Base-by-base conservation (phyloP, 306 rosid species). In the Erythrophleum fordii region DNA sequence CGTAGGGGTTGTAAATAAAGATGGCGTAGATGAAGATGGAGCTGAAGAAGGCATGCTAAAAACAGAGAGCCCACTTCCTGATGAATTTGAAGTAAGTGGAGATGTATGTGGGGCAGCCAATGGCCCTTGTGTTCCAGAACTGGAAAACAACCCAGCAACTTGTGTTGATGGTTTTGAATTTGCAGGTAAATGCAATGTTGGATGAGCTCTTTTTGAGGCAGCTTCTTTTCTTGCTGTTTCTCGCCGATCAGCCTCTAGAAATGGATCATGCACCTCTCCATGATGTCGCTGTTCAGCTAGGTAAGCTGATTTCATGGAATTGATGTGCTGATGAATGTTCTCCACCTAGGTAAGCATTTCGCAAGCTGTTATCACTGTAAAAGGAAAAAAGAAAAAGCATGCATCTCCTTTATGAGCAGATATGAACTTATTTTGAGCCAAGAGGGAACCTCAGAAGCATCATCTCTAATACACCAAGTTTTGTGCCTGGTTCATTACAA, bases 161-260 rank as follows among this genome's bases (percentile, higher is more conserved):
- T 91, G 95, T 12, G 89, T 91, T 81, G 97, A 89, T 73, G 97
- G 98, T 81, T 89, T 94, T 76, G 91, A 80, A 83, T 77, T 90
- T 81, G 91, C 87, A 51, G 94, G 93, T 84, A 89, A 91, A 82
- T 95, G 91, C 72, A 86, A 85, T 61, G 96, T 91, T 13, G 97
- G 97, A 82, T 91, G 96, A 53, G 80, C 91, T 85, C 97, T 85
- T 88, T 90, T 93, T 49, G 97, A 90, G 75, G 98, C 93, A 37
- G 94, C 93, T 82, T 93, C 96, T 83, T 86, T 92, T 84, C 97
- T 87, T 49, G 98, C 97, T 77, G 92, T 93, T 85, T 91, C 96
- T 70, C 97, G 87, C 70, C 94, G 90, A 84, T 95, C 97, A 73
- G 99, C 97, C 88, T 88, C 98, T 31, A 90, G 86, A 83, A 92